phyloP scores from a whole-genome alignment of 345 rosid genomes.

The Laguncularia racemosa region DNA sequence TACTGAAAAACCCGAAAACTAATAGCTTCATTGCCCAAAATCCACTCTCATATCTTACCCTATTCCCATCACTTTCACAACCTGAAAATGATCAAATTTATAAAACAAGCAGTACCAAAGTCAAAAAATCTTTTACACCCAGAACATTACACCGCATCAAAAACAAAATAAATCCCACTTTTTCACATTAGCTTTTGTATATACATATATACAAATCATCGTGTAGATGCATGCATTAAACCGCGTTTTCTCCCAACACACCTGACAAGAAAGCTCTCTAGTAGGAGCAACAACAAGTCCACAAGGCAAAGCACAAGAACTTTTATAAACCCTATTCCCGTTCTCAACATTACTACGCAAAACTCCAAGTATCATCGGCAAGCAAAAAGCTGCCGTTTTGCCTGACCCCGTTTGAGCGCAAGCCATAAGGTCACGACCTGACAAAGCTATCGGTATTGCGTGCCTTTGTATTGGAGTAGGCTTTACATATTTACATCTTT shows the following conservation, averaged over 20 bases:
- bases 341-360: constrained; percentile 6
- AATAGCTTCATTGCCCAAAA: too few relatives aligned
- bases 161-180: too few relatives aligned
- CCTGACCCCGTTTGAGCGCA: constrained; percentile 59
- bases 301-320: constrained; percentile 18
- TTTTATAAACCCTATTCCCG: constrained; percentile 12
- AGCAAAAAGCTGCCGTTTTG: constrained; percentile 49
- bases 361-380: constrained; percentile 38
- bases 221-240: too few relatives aligned
- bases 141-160: too few relatives aligned
- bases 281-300: constrained; percentile 50
- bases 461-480: constrained; percentile 52
- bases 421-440: constrained; percentile 57
- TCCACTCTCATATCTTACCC: too few relatives aligned
- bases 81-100: too few relatives aligned
- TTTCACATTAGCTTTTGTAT: too few relatives aligned
- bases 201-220: too few relatives aligned
- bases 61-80: too few relatives aligned
- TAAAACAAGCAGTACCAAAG: too few relatives aligned
- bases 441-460: constrained; percentile 44
- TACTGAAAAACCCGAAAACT: too few relatives aligned
- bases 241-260: not conserved
- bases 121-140: too few relatives aligned
- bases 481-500: constrained; percentile 33
- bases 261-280: constrained; percentile 56